Conservation (phyloP, 2,329 filamentous ascomycete genomes). For the Laburnicola sp. region DNA sequence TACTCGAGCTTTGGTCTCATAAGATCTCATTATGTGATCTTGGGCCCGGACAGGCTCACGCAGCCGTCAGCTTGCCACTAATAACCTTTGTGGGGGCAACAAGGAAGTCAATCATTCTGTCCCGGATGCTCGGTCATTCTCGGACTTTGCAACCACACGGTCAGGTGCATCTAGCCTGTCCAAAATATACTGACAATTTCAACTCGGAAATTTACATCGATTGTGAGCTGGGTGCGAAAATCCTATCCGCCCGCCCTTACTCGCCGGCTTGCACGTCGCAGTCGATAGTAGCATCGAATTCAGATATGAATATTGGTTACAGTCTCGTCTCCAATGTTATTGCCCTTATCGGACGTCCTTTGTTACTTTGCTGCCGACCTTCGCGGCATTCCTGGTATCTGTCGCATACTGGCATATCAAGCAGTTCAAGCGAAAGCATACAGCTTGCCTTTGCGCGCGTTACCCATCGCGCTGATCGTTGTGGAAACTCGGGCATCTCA, state of each 20-base stretch:
- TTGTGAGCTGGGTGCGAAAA: conserved; percentile 8
- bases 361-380: conserved; percentile 34
- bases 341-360: conserved; percentile 24
- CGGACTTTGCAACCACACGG: not conserved
- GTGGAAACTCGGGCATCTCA: conserved; percentile 21
- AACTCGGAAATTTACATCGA: conserved; percentile 16
- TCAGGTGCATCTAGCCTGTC: conserved; percentile 9
- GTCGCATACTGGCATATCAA: conserved; percentile 24
- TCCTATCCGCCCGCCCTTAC: not conserved
- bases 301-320: conserved; percentile 10
- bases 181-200: conserved; percentile 7
- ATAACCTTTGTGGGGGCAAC: conserved; percentile 14
- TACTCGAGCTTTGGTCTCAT: conserved; percentile 6
- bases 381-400: conserved; percentile 24
- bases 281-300: not conserved
- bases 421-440: conserved; percentile 5
- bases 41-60: not conserved
- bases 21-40: conserved; percentile 2
- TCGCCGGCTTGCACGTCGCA: not conserved
- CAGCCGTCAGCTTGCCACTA: conserved; percentile 4
- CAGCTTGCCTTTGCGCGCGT: conserved; percentile 13
- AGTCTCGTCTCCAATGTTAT: conserved; percentile 19
- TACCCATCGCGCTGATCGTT: conserved; percentile 25
- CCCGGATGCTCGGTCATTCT: conserved; percentile 3
- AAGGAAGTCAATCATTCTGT: conserved; percentile 9